Percentiles rank a stretch among this genome's conserved stretches.
Conservation (phyloP, 2,329 filamentous ascomycete genomes). For the Exophiala spinifera region DNA sequence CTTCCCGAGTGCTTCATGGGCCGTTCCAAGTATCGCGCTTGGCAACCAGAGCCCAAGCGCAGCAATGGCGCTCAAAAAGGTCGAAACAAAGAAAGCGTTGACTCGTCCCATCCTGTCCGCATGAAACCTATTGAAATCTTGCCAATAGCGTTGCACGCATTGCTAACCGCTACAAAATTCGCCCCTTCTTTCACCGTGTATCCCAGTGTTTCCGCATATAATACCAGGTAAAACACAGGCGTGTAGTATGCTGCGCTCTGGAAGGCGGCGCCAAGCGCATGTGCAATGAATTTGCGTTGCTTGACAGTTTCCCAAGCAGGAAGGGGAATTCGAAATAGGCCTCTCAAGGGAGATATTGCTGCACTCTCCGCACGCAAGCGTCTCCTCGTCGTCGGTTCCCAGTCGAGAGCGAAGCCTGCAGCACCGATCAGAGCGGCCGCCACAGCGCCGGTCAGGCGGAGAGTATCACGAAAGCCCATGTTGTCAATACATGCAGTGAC, state of each 20-base stretch:
- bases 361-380: conserved; percentile 15
- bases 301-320: conserved; percentile 35
- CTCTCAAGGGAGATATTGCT: background rate
- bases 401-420: conserved; percentile 31
- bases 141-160: conserved; percentile 38
- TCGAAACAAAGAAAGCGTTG: conserved; percentile 36
- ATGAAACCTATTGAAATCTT: conserved; percentile 37
- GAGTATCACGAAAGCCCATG: conserved; percentile 37
- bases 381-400: conserved; percentile 32
- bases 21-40: conserved; percentile 15
- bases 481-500: conserved; percentile 31
- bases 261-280: conserved; percentile 34
- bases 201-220: conserved; percentile 37
- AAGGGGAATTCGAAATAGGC: conserved; percentile 29
- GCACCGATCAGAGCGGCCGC: conserved; percentile 29
- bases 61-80: conserved; percentile 27
- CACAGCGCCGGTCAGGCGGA: conserved; percentile 34
- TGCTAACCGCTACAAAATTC: conserved; percentile 39
- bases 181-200: conserved; percentile 36
- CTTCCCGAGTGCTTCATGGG: conserved; percentile 5
- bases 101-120: conserved; percentile 39
- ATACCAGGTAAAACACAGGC: conserved; percentile 38
- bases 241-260: conserved; percentile 39
- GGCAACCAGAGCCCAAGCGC: conserved; percentile 30
- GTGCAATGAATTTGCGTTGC: conserved; percentile 36